Evolutionary conservation across 768 basidiomycete genomes (phyloP).

Genomic region (Russula sp.): DNA sequence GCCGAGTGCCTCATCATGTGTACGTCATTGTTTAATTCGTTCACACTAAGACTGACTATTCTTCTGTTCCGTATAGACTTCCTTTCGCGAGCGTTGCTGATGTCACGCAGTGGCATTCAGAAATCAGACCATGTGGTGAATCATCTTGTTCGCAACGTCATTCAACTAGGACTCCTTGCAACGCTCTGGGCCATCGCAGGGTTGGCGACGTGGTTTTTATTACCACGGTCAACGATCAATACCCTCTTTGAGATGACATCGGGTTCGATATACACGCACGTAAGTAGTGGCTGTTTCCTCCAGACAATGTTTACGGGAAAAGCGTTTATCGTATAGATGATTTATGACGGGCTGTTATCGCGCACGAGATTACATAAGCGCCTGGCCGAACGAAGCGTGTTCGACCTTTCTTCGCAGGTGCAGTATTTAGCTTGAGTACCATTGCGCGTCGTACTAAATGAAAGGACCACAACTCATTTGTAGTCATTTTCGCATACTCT

Average conservation of each 20-base stretch:
- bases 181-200: not conserved
- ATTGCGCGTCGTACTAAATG: not conserved
- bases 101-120: not conserved
- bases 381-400: not conserved
- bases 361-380: not conserved
- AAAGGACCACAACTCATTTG: not conserved
- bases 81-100: not conserved
- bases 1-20: conserved; percentile 5
- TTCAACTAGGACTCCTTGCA: conserved; percentile 3
- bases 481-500: not conserved
- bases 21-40: not conserved
- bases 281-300: not conserved
- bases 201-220: not conserved
- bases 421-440: not conserved
- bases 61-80: not conserved
- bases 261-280: conserved; percentile 12
- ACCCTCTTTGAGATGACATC: not conserved
- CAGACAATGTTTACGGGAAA: not conserved
- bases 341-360: not conserved
- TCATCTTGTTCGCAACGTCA: not conserved
- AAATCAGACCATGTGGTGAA: not conserved
- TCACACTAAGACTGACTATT: not conserved
- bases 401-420: not conserved
- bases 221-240: not conserved
- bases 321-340: not conserved